Evolutionary conservation across 1,284 basidiomycete species (phyloP).

Genomic region (Malassezia yamatoensis): DNA sequence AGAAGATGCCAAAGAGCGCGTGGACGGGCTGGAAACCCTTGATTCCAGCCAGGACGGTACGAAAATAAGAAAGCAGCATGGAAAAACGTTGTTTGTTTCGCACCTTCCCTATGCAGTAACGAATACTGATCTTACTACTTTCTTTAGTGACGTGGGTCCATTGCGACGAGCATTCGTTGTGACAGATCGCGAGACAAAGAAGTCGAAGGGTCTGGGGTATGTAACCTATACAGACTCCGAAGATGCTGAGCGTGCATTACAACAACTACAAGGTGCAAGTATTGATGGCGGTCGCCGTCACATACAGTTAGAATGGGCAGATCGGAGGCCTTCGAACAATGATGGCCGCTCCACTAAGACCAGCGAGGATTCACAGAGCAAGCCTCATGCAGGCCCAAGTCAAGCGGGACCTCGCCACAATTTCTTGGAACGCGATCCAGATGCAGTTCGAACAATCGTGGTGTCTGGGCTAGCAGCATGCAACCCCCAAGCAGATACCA

Average conservation of each 20-base stretch:
- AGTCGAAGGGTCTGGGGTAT: slow-evolving; percentile 95
- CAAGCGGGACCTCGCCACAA: neutral
- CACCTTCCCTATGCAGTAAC: slow-evolving; percentile 75
- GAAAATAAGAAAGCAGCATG: neutral
- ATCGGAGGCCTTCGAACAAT: slow-evolving; percentile 24
- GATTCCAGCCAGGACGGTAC: neutral
- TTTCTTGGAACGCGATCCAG: slow-evolving; percentile 25
- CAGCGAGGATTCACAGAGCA: neutral
- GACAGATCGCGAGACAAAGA: slow-evolving; percentile 62
- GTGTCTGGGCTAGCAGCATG: slow-evolving; percentile 35
- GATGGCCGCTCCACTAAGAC: neutral
- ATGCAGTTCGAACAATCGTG: slow-evolving; percentile 41
- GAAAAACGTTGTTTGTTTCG: slow-evolving; percentile 49
- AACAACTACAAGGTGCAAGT: slow-evolving; percentile 39
- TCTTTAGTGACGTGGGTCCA: slow-evolving; percentile 91
- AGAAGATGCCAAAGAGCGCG: too few species aligned
- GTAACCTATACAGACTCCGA: slow-evolving; percentile 81
- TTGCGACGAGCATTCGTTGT: slow-evolving; percentile 90
- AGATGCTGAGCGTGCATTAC: slow-evolving; percentile 57
- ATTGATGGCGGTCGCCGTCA: slow-evolving; percentile 35
- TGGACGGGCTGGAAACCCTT: too few species aligned
- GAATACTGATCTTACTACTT: slow-evolving; percentile 74
- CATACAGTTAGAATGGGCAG: slow-evolving; percentile 37
- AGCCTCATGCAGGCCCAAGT: neutral
- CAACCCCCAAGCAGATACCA: slow-evolving; percentile 29